These are phyloP conservation scores for Rhizopogon vulgaris DNA, from an alignment of 768 basidiomycete species.

Conservation along the genomic window DNA sequence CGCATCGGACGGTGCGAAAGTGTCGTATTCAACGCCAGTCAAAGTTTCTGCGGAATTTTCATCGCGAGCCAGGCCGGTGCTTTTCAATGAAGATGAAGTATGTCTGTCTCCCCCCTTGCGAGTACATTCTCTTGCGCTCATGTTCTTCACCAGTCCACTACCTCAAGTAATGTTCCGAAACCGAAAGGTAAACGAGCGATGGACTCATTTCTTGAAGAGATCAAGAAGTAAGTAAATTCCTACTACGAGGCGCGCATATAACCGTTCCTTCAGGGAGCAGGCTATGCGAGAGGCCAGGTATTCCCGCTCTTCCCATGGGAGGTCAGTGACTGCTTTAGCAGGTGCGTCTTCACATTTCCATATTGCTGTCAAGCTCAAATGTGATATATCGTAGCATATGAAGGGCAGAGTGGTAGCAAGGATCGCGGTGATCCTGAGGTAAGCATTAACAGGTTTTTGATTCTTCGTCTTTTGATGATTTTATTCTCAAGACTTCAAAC, in stretches of 20 bases:
- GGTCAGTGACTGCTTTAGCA: constrained; percentile 88
- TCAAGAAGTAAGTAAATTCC: constrained; percentile 62
- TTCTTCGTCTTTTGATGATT: constrained; percentile 1
- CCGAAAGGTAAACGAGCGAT: constrained; percentile 94
- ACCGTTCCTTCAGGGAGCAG: constrained; percentile 67
- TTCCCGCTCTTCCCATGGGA: constrained; percentile 58
- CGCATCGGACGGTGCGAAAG: constrained; percentile 35
- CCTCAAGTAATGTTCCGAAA: constrained; percentile 51
- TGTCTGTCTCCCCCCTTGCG: constrained; percentile 11
- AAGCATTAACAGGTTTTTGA: constrained; percentile 10
- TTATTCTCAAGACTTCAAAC: constrained; percentile 71
- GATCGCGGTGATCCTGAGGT: constrained; percentile 87
- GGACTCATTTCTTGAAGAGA: constrained; percentile 94
- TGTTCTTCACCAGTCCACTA: constrained; percentile 39
- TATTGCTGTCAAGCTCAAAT: not conserved
- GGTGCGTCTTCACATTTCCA: constrained; percentile 37
- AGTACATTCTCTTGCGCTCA: not conserved
- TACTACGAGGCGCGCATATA: not conserved
- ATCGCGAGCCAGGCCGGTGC: constrained; percentile 24
- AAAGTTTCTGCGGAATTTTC: constrained; percentile 23
- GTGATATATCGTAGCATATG: constrained; percentile 53
- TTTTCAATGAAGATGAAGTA: constrained; percentile 28
- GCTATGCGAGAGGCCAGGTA: constrained; percentile 85
- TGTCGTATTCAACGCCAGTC: constrained; percentile 37
- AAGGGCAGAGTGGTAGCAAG: constrained; percentile 85